Percentiles rank a stretch among this genome's conserved stretches.
Evolutionary conservation across 768 basidiomycete species (phyloP).

Genomic region (Sarcomyxa edulis): DNA sequence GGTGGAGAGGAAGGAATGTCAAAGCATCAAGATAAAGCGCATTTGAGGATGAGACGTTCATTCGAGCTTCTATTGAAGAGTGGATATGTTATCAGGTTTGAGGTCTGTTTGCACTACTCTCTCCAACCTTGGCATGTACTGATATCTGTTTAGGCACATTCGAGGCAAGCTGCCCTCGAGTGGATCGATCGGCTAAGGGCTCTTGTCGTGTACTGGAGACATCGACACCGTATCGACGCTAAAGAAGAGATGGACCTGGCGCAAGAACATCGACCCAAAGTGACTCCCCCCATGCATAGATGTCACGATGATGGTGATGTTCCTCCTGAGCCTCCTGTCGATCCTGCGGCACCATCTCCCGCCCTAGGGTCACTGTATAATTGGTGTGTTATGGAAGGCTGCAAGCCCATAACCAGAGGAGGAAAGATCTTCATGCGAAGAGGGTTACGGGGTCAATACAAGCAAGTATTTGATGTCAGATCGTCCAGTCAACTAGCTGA

Average conservation of each 20-base stretch:
- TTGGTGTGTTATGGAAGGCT: slow-evolving; percentile 83
- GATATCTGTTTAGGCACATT: slow-evolving; percentile 46
- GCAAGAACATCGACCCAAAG: slow-evolving; percentile 48
- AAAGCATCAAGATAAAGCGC: slow-evolving; percentile 34
- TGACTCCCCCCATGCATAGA: slow-evolving; percentile 52
- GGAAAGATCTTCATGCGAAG: slow-evolving; percentile 71
- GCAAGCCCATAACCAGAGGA: slow-evolving; percentile 66
- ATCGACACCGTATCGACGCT: slow-evolving; percentile 70
- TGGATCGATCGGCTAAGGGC: slow-evolving; percentile 79
- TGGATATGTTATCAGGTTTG: slow-evolving; percentile 68
- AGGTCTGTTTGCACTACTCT: slow-evolving; percentile 45
- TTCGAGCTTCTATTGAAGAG: slow-evolving; percentile 75
- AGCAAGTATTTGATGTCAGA: slow-evolving; percentile 40
- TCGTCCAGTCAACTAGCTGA: slow-evolving; percentile 1
- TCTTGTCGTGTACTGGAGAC: slow-evolving; percentile 75
- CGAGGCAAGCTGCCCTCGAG: slow-evolving; percentile 62
- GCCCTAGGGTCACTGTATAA: slow-evolving; percentile 68
- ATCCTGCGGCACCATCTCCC: slow-evolving; percentile 48
- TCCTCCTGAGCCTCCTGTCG: slow-evolving; percentile 46
- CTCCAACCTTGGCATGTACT: slow-evolving; percentile 4
- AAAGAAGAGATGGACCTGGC: slow-evolving; percentile 77
- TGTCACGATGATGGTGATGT: slow-evolving; percentile 33
- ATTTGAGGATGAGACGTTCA: slow-evolving; percentile 53
- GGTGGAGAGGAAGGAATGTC: slow-evolving; percentile 57
- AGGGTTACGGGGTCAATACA: slow-evolving; percentile 71